Percentiles rank a stretch among this genome's conserved stretches.
phyloP scores from a whole-genome alignment of 139 green algal species.

The Asterochloris erici region DNA sequence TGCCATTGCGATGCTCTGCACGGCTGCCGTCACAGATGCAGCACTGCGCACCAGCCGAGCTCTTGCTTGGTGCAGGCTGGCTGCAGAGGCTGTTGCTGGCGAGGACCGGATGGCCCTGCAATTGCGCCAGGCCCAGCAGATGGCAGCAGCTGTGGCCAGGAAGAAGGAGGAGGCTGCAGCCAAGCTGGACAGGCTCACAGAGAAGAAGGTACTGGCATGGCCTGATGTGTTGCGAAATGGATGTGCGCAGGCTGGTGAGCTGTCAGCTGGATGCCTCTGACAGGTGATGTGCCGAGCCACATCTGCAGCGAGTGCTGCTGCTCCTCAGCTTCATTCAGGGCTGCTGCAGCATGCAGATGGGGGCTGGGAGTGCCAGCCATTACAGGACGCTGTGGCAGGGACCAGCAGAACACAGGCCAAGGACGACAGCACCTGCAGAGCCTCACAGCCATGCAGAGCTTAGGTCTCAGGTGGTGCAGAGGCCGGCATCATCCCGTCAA shows the following conservation, averaged over 20 bases:
- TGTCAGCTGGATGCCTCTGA: background rate
- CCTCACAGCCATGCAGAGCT: too few relatives aligned
- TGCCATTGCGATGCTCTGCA: background rate
- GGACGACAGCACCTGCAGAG: too few relatives aligned
- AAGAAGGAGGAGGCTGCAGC: slow-evolving; percentile 18
- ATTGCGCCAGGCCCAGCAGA: slow-evolving; percentile 21
- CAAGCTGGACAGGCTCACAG: slow-evolving; percentile 14
- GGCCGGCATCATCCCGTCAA: too few relatives aligned
- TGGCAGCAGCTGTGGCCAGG: slow-evolving; percentile 16
- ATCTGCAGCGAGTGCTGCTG: too few relatives aligned
- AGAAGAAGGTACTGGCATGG: slow-evolving; percentile 8
- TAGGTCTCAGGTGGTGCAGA: too few relatives aligned
- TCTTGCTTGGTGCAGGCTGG: background rate
- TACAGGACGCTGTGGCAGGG: too few relatives aligned
- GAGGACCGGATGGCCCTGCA: slow-evolving; percentile 14
- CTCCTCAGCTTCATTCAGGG: too few relatives aligned
- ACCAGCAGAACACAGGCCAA: too few relatives aligned
- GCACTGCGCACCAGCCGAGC: background rate
- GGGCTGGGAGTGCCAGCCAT: too few relatives aligned
- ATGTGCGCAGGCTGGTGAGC: background rate
- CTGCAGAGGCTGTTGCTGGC: background rate
- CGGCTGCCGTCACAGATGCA: background rate
- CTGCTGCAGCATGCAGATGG: too few relatives aligned
- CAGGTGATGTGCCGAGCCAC: too few relatives aligned
- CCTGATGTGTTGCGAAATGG: background rate